Base-by-base conservation (phyloP, 2,329 filamentous ascomycete genomes). In the Thermothelomyces thermophilus region DNA sequence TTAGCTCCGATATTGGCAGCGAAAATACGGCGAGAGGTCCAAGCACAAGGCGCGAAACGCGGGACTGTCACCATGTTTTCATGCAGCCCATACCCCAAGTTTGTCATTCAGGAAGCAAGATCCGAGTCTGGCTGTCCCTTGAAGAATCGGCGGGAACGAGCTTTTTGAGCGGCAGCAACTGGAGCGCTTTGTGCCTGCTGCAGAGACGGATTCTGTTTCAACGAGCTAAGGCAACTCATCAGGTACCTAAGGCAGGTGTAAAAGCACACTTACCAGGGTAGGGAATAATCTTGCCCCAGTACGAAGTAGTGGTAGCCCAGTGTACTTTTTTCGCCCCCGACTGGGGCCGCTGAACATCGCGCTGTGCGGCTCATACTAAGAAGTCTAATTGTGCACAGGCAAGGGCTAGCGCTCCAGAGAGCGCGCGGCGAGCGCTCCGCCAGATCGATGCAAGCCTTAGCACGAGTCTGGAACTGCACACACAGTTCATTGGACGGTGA, bases 41-140 rank as follows among this genome's bases (percentile, higher is more conserved):
- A 54, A 56, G 55, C 55, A 43, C 46, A 34, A 26, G 34, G 42
- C 28, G 26, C 33, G 40, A 16, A 34, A 26, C 34, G 42, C 28
- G 26, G 34, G 40, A 16, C 46, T 24, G 5, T 14, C 24, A 20
- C 40, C 35, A 35, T 35, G 40, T 41, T 48, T 50, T 51, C 52
- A 51, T 55, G 52, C 52, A 57, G 45, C 50, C n/a, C 45, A 24
- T 19, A 41, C 41, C 36, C 19, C 39, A 33, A 24, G 11, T 16
- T 35, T n/a, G n/a, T n/a, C n/a, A n/a, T 26, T 48, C 40, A 48
- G 50, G 47, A 52, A 49, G 36, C 47, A 42, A 41, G 41, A 46
- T 42, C 45, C 45, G 34, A 45, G 52, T 52, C 44, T 36, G 47
- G 41, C 31, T 41, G 30, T 31, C 40, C 41, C 47, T 46, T 37